Base-by-base conservation (phyloP, 345 rosid species). In the Euphorbia lathyris region DNA sequence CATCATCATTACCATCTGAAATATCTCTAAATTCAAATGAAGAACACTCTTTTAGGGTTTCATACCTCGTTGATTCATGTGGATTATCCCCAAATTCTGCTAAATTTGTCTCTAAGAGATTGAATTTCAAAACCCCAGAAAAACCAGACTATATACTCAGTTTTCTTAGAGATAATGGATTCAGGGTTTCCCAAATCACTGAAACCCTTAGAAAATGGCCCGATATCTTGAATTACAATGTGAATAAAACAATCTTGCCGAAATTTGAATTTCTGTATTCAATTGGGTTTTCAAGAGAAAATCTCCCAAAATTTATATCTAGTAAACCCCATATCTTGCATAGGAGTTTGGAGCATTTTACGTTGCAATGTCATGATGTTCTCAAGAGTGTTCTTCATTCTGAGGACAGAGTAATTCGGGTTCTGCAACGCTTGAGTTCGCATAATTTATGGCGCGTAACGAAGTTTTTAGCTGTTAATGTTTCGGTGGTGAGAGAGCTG, bases 71-170 rank as follows among this genome's bases (percentile, higher is more conserved):
- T 51, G 34, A 36, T 47, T 43, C 45, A 36, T 71, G 58, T 36
- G 74, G 74, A 22, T 51, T 71, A 42, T 50, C 74, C 27, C 65
- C 60, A 50, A 58, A 61, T 45, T 71, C 67, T 13, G 67, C 74
- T 17, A 22, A 62, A 9, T 34, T 51, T 34, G 22, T 47, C 19
- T 72, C 63, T 14, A 40, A 63, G 16, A 47, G 26, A 27, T 10
- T 55, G 19, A 23, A 1, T 3, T 61, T 72, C 7, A 38, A 53
- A 63, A 17, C 47, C 64, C 34, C 47, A 3, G 47, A 53, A 27
- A 72, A 36, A n/a, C 75, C 75, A 9, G 64, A 72, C 43, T 36
- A 43, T 17, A 56, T 65, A 1, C 38, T 72, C 8, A 6, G 13
- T 19, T 20, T 55, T 14, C 42, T 72, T 27, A 27, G 20, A 43